Conservation (phyloP, 1,284 basidiomycete species). For the Exobasidium cylindrosporum region DNA sequence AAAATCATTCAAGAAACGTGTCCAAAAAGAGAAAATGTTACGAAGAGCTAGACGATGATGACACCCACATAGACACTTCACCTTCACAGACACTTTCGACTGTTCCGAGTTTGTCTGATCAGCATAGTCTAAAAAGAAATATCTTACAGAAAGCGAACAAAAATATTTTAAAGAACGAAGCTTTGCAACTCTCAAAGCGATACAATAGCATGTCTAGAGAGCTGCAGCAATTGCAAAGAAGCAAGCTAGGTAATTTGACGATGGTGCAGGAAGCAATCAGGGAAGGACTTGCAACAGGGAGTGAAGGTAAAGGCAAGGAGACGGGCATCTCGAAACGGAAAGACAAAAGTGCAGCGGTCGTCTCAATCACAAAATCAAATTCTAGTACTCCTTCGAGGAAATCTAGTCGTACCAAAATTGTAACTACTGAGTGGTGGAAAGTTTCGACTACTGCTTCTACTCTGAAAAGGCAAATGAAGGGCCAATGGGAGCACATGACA, state of each 20-base stretch:
- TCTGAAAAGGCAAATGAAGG: not conserved
- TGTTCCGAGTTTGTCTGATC: not conserved
- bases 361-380: too few relatives aligned
- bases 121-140: not conserved
- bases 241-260: not conserved
- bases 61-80: not conserved
- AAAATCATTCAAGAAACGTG: not conserved
- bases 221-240: not conserved
- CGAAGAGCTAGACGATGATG: not conserved
- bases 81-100: not conserved
- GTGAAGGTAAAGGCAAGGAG: too few relatives aligned
- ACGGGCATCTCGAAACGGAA: too few relatives aligned
- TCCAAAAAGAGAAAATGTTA: not conserved
- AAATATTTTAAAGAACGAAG: not conserved
- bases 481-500: not conserved
- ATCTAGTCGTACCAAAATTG: not conserved
- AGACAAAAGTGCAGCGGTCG: not conserved
- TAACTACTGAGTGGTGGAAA: not conserved
- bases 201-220: not conserved
- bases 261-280: constrained; percentile 2
- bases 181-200: not conserved
- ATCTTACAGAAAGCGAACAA: too few relatives aligned
- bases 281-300: not conserved
- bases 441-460: not conserved
- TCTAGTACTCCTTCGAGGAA: not conserved